Conservation (phyloP, 768 basidiomycete genomes). For the Leccinum uliginosum region DNA sequence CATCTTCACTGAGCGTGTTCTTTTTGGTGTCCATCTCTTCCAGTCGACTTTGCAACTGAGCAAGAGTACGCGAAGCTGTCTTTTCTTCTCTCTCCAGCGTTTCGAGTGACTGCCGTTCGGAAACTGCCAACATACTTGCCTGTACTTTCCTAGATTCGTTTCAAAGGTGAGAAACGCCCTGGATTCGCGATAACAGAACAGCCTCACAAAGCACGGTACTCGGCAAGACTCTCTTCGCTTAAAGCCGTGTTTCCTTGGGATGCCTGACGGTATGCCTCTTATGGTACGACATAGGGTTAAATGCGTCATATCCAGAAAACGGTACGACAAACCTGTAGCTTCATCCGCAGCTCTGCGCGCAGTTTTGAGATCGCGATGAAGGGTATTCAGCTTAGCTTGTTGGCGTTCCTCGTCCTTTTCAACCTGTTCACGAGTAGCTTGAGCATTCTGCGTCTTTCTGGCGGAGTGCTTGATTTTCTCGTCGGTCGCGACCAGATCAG, state of each 20-base stretch:
- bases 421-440: conserved; percentile 59
- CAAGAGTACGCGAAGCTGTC: conserved; percentile 56
- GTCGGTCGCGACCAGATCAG: conserved; percentile 78
- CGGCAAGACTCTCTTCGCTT: conserved; percentile 77
- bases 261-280: conserved; percentile 71
- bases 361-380: conserved; percentile 61
- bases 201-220: conserved; percentile 50
- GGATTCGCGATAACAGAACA: not conserved
- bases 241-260: conserved; percentile 75
- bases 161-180: conserved; percentile 2
- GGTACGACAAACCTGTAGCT: conserved; percentile 61
- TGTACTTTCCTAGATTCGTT: conserved; percentile 58
- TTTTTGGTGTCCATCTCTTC: conserved; percentile 59
- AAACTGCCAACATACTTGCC: conserved; percentile 75
- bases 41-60: conserved; percentile 65
- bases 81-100: conserved; percentile 80
- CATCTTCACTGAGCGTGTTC: conserved; percentile 53
- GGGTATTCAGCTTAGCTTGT: conserved; percentile 46
- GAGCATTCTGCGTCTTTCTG: conserved; percentile 72
- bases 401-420: conserved; percentile 52
- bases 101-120: conserved; percentile 85
- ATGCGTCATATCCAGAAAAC: not conserved
- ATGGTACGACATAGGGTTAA: conserved; percentile 8
- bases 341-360: conserved; percentile 68
- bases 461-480: conserved; percentile 85